Base-by-base conservation (phyloP, 1,284 basidiomycete species). In the Trametes versicolor region DNA sequence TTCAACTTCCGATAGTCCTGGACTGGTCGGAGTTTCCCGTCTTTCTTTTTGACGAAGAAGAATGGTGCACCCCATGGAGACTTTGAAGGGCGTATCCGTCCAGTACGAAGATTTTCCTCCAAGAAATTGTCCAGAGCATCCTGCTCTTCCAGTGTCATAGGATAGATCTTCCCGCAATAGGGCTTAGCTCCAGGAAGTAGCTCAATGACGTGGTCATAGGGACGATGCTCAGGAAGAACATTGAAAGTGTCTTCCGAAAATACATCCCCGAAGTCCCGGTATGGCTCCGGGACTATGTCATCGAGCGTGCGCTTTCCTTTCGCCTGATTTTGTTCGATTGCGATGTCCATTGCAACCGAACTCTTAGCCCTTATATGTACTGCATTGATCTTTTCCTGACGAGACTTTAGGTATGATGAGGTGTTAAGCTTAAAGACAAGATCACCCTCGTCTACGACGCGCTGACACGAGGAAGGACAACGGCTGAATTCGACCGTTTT, bases 1-100 rank as follows among this genome's bases (percentile, higher is more conserved):
- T 73, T 71, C 12, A 73, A 60, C 50, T 62, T 45, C 2, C 65
- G 62, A 37, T 73, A 82, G 58, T 83, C 79, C 57, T 71, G 65
- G 21, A 67, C 19, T 71, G 72, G 68, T 1, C 77, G 69, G 0
- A 79, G 67, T 0, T 66, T 57, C 4, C 78, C 76, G 63, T 82
- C 79, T 66, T 81, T 81, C 72, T 83, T 83, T 49, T 75, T 75
- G 32, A 81, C 75, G 59, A 81, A 82, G 25, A 83, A 74, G 54
- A 81, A 72, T 0, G 80, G 77, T 0, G 78, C 63, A 0, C 63
- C 74, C 50, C 71, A 70, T 0, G 72, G 71, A 2, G 74, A 74
- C 25, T 72, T 76, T 0, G 76, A 76, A 9, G 59, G 64, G 0
- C 62, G 50, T 27, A 76, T 77, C 5, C 52, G 53, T 2, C 74